Conservation (phyloP, 1,284 basidiomycete species). For the Dichomitus squalens region DNA sequence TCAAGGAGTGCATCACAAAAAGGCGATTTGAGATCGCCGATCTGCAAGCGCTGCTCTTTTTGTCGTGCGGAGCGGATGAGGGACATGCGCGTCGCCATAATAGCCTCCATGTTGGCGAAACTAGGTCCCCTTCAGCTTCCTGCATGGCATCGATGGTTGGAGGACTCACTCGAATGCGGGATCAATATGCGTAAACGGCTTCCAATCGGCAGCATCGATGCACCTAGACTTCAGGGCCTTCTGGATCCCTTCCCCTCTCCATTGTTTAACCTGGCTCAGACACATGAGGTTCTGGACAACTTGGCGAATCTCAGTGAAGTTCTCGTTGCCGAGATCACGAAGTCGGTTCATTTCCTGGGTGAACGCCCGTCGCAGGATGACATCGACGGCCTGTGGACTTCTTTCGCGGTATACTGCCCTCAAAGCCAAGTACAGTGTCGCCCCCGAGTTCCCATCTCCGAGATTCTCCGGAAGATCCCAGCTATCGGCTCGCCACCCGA, state of each 20-base stretch:
- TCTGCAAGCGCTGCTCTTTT: slow-evolving; percentile 68
- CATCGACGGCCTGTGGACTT: slow-evolving; percentile 50
- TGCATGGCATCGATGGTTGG: not conserved
- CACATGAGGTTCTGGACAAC: slow-evolving; percentile 75
- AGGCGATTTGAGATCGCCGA: slow-evolving; percentile 68
- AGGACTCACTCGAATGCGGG: slow-evolving; percentile 65
- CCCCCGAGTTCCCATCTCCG: slow-evolving; percentile 48
- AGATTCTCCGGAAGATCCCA: slow-evolving; percentile 86
- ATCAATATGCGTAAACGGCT: slow-evolving; percentile 50
- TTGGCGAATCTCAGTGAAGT: slow-evolving; percentile 73
- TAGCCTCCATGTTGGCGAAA: slow-evolving; percentile 75
- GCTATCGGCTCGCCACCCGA: slow-evolving; percentile 88
- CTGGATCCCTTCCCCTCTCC: slow-evolving; percentile 48
- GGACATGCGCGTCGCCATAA: slow-evolving; percentile 83
- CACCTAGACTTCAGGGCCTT: slow-evolving; percentile 38
- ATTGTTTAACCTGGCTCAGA: slow-evolving; percentile 69
- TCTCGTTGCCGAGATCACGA: slow-evolving; percentile 69
- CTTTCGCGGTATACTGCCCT: slow-evolving; percentile 78
- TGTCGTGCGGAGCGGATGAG: slow-evolving; percentile 72
- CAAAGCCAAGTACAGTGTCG: slow-evolving; percentile 77
- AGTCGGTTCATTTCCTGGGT: slow-evolving; percentile 68
- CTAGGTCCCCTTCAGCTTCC: slow-evolving; percentile 41
- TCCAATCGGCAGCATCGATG: slow-evolving; percentile 40
- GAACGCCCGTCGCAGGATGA: slow-evolving; percentile 52
- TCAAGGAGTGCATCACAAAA: slow-evolving; percentile 55